Evolutionary conservation across 257 asterid species (phyloP), one percentile per base, ranked within the genome.

Genomic region (Solanum bukasovii): DNA sequence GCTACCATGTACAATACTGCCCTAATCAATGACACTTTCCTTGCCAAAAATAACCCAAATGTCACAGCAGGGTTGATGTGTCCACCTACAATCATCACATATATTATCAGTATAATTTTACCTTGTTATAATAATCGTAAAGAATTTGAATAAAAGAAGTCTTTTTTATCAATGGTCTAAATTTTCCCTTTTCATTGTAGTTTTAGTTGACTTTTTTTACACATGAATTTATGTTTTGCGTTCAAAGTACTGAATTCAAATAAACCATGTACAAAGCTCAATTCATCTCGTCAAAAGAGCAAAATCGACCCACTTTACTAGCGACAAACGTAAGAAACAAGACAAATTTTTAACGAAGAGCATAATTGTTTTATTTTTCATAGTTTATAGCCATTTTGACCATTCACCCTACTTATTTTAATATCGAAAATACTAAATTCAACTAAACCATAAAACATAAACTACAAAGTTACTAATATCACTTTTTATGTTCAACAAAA

Each of bases 11-110:
- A 94, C 78, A 93, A 13, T 87, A 94, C 27, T 5, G 98, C 96
- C 87, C 98, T 92, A 6, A 91, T 70, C 44, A 94, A 90, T 21
- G 96, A 94, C 74, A 94, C 98, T 88, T 94, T 94, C 63, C 96
- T 71, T 75, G 90, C 98, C 93, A 94, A 85, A 86, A 94, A 93
- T 89, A 94, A 90, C 46, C 98, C 98, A 33, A 93, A 93, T 9
- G 96, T 93, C 91, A 93, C 98, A 1, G 95, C 95, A 56, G 96
- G 96, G 72, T 94, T 93, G 49, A 94, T 92, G 84, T 91, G 95
- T 63, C 95, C 94, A 79, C 94, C 96, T 93, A 84, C 38, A 21
- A 82, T 49, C 7, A 25, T 4, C 11, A 2, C 34, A 33, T 33
- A 33, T 33, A 33, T 3, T 33, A 33, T 33, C 34, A 33, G 34